A percentile compares a stretch with the other conserved stretches of the same genome.
phyloP scores from a whole-genome alignment of 2,329 filamentous ascomycete genomes.

The Penicillium sp. region DNA sequence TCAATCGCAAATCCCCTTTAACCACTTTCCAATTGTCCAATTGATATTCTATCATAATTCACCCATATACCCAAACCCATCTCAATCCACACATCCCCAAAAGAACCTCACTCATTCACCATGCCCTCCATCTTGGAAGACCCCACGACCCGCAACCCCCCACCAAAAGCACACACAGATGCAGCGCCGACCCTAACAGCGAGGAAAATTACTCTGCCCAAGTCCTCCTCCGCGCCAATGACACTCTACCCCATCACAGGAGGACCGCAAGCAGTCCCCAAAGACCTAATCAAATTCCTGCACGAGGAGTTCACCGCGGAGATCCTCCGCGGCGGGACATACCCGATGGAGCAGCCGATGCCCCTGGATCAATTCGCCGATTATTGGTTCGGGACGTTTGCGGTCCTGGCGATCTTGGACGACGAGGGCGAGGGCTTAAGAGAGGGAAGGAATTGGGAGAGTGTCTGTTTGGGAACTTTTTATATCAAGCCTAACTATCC shows the following conservation, averaged over 20 bases:
- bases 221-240: conserved; percentile 19
- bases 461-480: conserved; percentile 41
- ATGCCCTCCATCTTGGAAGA: conserved; percentile 43
- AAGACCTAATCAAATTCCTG: conserved; percentile 29
- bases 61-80: background rate
- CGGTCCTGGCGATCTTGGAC: conserved; percentile 33
- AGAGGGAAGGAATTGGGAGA: conserved; percentile 37
- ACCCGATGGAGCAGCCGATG: conserved; percentile 41
- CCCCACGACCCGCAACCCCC: conserved; percentile 29
- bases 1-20: background rate
- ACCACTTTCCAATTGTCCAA: background rate
- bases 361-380: conserved; percentile 30
- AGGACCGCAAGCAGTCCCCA: conserved; percentile 25
- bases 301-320: conserved; percentile 38
- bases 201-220: conserved; percentile 27
- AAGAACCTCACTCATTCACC: background rate
- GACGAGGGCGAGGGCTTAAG: conserved; percentile 17
- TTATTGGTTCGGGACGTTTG: conserved; percentile 45
- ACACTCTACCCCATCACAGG: conserved; percentile 33
- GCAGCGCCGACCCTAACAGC: conserved; percentile 25
- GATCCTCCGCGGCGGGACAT: conserved; percentile 38
- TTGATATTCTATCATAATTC: background rate
- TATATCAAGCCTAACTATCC: conserved; percentile 47
- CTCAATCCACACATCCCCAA: background rate
- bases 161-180: conserved; percentile 23